Conservation (phyloP, 257 asterid genomes). For the Verbascum thapsus region DNA sequence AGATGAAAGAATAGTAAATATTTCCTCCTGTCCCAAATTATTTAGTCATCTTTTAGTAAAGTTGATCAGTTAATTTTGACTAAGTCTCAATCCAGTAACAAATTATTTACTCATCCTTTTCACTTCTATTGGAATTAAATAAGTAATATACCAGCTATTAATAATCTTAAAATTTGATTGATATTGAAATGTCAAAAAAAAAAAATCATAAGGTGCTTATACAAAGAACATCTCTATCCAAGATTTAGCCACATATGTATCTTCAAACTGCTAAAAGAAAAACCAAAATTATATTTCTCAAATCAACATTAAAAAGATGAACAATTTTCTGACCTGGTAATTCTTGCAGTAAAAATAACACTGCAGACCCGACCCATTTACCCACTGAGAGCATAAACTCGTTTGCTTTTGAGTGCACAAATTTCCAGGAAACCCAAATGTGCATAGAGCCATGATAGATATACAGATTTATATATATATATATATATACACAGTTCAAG, state of each 20-base stretch:
- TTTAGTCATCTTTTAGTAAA: no score
- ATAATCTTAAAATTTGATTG: not conserved
- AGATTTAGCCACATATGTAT: not conserved
- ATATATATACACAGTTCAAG: not conserved
- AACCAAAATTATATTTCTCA: not conserved
- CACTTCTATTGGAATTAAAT: not conserved
- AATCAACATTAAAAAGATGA: not conserved
- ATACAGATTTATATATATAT: not conserved
- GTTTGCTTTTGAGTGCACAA: slow-evolving; percentile 41
- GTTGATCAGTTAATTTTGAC: not conserved
- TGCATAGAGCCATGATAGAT: slow-evolving; percentile 59
- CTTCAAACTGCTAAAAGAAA: not conserved
- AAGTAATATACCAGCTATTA: not conserved
- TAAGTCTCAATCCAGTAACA: no score
- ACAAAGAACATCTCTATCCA: slow-evolving; percentile 2
- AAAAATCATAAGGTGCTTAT: not conserved
- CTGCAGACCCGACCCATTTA: slow-evolving; percentile 57
- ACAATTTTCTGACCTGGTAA: slow-evolving; percentile 49
- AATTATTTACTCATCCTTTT: no score
- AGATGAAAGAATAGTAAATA: no score
- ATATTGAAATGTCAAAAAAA: not conserved
- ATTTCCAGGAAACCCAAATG: slow-evolving; percentile 61
- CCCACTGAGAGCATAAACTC: slow-evolving; percentile 44
- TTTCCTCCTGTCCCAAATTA: no score
- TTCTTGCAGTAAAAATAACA: slow-evolving; percentile 39